phyloP scores from a whole-genome alignment of 2,329 filamentous ascomycete genomes.

The Uncinocarpus reesii region DNA sequence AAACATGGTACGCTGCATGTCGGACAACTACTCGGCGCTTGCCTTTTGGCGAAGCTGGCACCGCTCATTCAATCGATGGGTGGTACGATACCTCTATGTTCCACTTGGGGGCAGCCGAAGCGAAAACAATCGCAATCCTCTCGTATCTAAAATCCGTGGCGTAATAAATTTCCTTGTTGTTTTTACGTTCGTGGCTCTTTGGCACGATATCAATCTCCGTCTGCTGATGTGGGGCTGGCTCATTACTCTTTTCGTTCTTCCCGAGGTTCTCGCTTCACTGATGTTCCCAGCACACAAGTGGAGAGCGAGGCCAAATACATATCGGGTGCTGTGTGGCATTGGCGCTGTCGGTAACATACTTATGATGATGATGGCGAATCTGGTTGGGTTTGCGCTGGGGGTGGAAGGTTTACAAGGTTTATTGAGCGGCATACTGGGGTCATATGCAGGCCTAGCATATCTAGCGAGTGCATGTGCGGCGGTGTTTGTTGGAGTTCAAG shows the following conservation, averaged over 20 bases:
- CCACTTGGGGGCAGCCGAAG: slow-evolving; percentile 63
- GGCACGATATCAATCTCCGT: slow-evolving; percentile 91
- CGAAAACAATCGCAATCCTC: slow-evolving; percentile 24
- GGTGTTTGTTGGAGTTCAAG: slow-evolving; percentile 73
- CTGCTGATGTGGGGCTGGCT: slow-evolving; percentile 96
- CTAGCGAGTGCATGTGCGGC: slow-evolving; percentile 58
- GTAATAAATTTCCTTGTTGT: slow-evolving; percentile 69
- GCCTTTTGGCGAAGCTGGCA: slow-evolving; percentile 97
- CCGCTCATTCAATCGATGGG: slow-evolving; percentile 87
- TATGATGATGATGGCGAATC: slow-evolving; percentile 92
- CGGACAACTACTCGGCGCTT: slow-evolving; percentile 81
- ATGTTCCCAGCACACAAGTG: slow-evolving; percentile 67
- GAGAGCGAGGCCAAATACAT: slow-evolving; percentile 57
- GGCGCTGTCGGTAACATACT: slow-evolving; percentile 76
- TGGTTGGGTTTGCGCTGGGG: slow-evolving; percentile 90
- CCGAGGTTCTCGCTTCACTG: slow-evolving; percentile 63
- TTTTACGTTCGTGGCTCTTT: slow-evolving; percentile 94
- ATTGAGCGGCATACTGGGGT: slow-evolving; percentile 61
- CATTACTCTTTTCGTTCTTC: slow-evolving; percentile 83
- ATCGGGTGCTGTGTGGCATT: slow-evolving; percentile 67
- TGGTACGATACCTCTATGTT: slow-evolving; percentile 85
- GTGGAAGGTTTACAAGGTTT: slow-evolving; percentile 75
- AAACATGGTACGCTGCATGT: slow-evolving; percentile 96
- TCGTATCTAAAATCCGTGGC: slow-evolving; percentile 45
- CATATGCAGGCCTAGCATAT: slow-evolving; percentile 67